These are phyloP conservation scores for Cerrena zonata DNA, from an alignment of 1,284 basidiomycete genomes.

Conservation along the genomic window DNA sequence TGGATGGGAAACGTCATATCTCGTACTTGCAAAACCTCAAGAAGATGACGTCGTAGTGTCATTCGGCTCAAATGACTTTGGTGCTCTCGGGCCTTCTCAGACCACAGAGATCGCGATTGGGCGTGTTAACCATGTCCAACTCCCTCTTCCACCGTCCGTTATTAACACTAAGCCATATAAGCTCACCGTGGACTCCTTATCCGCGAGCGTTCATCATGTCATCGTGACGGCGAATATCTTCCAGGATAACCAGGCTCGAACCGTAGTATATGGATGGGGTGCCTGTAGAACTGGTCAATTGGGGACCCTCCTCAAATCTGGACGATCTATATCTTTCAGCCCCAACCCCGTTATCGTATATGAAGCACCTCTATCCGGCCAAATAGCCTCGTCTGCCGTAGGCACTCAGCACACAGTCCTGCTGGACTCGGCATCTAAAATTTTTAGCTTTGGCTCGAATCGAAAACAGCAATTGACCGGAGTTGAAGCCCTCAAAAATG, in stretches of 20 bases:
- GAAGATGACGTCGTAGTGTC: conserved; percentile 64
- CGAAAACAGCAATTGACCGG: conserved; percentile 61
- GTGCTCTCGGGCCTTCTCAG: conserved; percentile 60
- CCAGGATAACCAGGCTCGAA: conserved; percentile 19
- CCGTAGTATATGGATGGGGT: conserved; percentile 73
- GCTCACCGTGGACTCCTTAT: conserved; percentile 38
- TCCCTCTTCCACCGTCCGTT: conserved; percentile 19
- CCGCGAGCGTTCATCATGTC: conserved; percentile 69
- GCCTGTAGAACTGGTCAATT: conserved; percentile 76
- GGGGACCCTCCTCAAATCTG: conserved; percentile 31
- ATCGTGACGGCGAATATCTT: conserved; percentile 38
- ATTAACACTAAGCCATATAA: background rate
- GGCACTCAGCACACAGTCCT: conserved; percentile 72
- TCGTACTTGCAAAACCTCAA: conserved; percentile 44
- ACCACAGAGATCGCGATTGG: conserved; percentile 8
- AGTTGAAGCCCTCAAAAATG: conserved; percentile 26
- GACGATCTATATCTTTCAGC: conserved; percentile 25
- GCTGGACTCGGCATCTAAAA: conserved; percentile 41
- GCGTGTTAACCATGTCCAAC: conserved; percentile 37
- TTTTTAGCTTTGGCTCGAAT: conserved; percentile 60
- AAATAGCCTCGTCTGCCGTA: conserved; percentile 39
- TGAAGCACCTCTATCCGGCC: conserved; percentile 19
- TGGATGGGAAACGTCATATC: conserved; percentile 79
- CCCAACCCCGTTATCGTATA: conserved; percentile 30
- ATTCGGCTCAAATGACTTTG: conserved; percentile 79